phyloP scores from a whole-genome alignment of 2,329 filamentous ascomycete species.

The Cercospora janseana region DNA sequence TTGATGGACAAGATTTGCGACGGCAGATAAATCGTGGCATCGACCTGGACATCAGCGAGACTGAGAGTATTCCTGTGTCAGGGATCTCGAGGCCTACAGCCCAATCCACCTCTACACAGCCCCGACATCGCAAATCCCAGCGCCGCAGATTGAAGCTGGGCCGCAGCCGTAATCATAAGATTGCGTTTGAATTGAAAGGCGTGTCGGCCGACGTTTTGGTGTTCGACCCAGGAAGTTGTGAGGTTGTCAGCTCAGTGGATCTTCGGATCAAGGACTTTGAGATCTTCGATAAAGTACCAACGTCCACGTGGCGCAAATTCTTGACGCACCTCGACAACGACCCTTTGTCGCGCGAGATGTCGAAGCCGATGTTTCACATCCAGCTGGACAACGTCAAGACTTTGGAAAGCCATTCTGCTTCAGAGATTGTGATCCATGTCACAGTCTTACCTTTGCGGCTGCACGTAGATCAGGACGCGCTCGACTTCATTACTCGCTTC shows the following conservation, averaged over 20 bases:
- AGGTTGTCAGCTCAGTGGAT: constrained; percentile 85
- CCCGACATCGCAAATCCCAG: constrained; percentile 25
- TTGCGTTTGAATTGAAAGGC: constrained; percentile 87
- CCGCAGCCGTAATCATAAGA: constrained; percentile 88
- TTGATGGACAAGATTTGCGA: constrained; percentile 75
- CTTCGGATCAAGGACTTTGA: constrained; percentile 79
- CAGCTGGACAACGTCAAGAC: constrained; percentile 87
- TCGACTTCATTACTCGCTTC: constrained; percentile 95
- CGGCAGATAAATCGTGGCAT: constrained; percentile 84
- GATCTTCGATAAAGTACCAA: constrained; percentile 89
- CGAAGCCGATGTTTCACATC: constrained; percentile 84
- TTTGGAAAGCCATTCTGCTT: constrained; percentile 76
- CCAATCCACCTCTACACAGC: constrained; percentile 34
- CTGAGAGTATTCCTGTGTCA: constrained; percentile 80
- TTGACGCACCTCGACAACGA: constrained; percentile 87
- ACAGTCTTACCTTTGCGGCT: constrained; percentile 80
- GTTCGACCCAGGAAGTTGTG: constrained; percentile 71
- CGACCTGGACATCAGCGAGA: constrained; percentile 82
- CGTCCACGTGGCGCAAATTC: constrained; percentile 98
- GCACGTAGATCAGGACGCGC: constrained; percentile 94
- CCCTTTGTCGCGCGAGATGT: constrained; percentile 74
- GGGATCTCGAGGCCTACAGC: constrained; percentile 58
- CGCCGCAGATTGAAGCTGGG: constrained; percentile 63
- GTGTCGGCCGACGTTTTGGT: constrained; percentile 78
- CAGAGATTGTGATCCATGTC: constrained; percentile 71